Evolutionary conservation across 768 basidiomycete genomes (phyloP).

Genomic region (Amanita phalloides): DNA sequence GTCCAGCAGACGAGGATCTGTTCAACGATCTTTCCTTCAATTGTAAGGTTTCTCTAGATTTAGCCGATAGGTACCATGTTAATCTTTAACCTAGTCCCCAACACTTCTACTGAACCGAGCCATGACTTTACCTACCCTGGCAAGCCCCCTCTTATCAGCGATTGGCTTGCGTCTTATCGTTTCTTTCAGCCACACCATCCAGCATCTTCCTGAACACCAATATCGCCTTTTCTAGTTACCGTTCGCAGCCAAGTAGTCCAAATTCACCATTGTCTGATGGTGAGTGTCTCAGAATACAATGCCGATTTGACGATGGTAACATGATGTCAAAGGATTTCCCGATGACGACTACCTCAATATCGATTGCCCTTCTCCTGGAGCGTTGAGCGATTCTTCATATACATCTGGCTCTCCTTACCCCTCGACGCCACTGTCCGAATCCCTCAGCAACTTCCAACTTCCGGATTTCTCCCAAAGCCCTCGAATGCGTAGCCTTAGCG

Average conservation of each 20-base stretch:
- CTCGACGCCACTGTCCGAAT: not conserved
- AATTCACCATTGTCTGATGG: slow-evolving; percentile 1
- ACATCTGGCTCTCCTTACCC: not conserved
- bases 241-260: slow-evolving; percentile 1
- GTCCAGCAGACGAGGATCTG: not conserved
- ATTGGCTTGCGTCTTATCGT: not conserved
- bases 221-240: not conserved
- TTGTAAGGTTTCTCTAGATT: not conserved
- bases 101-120: not conserved
- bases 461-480: not conserved
- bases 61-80: not conserved
- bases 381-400: slow-evolving; percentile 1
- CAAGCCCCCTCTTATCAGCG: not conserved
- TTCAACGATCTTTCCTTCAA: not conserved
- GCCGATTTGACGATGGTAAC: not conserved
- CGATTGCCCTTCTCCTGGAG: slow-evolving; percentile 4
- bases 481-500: not conserved
- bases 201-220: not conserved
- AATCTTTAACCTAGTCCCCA: not conserved
- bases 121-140: not conserved
- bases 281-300: not conserved
- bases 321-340: not conserved
- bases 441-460: not conserved
- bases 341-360: not conserved
- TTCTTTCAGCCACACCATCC: not conserved